Conservation (phyloP, 805 yeast genomes). For the Diddensiella caesifluorescens region DNA sequence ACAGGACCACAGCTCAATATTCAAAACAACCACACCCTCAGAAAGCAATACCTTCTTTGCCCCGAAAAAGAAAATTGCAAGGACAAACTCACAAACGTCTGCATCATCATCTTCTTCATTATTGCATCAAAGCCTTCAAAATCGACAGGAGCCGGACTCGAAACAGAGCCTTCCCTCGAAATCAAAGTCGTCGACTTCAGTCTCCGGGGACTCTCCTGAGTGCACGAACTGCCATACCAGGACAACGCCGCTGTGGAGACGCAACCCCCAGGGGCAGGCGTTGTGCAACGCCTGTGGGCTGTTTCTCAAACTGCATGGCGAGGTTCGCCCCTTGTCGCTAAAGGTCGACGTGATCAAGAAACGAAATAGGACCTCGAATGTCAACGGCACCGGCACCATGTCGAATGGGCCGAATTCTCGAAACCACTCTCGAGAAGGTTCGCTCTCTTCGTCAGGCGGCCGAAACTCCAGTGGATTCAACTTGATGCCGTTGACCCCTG, state of each 20-base stretch:
- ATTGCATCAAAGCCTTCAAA: slow-evolving; percentile 13
- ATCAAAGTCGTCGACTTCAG: neutral
- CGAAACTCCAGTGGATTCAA: neutral
- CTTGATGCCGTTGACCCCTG: slow-evolving; percentile 9
- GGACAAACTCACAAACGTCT: slow-evolving; percentile 6
- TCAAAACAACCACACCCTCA: neutral
- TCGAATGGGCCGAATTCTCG: slow-evolving; percentile 1
- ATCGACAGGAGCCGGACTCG: slow-evolving; percentile 1
- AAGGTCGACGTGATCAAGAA: slow-evolving; percentile 92
- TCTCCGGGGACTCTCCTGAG: slow-evolving; percentile 27
- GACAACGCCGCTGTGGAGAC: slow-evolving; percentile 93
- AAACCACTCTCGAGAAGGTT: neutral
- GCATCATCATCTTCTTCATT: slow-evolving; percentile 3
- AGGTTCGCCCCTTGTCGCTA: slow-evolving; percentile 87
- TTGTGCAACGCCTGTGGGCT: slow-evolving; percentile 96
- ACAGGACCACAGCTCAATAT: slow-evolving; percentile 3
- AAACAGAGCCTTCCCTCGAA: neutral
- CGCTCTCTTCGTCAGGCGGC: slow-evolving; percentile 1
- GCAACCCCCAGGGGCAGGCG: slow-evolving; percentile 91
- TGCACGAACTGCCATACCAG: slow-evolving; percentile 90
- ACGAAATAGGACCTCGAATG: slow-evolving; percentile 54
- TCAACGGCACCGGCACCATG: neutral
- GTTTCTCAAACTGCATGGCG: slow-evolving; percentile 88
- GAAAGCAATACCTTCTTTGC: slow-evolving; percentile 5
- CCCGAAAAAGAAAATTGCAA: slow-evolving; percentile 11